These are phyloP conservation scores for Dothideomycetes sp. DNA, from an alignment of 2,329 filamentous ascomycete genomes.

Conservation along the genomic window DNA sequence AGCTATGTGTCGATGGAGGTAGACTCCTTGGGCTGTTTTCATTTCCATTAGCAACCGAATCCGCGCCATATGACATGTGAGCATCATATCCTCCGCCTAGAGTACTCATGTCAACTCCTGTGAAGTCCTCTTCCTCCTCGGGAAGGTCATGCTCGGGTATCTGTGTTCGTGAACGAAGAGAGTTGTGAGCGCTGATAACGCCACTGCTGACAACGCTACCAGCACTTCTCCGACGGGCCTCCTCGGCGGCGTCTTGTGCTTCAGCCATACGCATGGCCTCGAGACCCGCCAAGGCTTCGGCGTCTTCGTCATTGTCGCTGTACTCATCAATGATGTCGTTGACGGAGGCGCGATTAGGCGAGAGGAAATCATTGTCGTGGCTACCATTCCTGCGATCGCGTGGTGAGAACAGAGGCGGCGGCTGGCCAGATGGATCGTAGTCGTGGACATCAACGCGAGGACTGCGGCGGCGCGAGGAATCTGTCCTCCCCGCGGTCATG, in stretches of 20 bases:
- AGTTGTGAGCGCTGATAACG: constrained; percentile 34
- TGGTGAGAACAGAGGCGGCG: constrained; percentile 17
- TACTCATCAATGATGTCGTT: constrained; percentile 20
- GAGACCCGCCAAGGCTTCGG: constrained; percentile 74
- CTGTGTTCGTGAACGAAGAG: constrained; percentile 17
- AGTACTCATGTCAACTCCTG: constrained; percentile 59
- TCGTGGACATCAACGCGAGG: constrained; percentile 27
- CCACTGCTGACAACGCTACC: constrained; percentile 43
- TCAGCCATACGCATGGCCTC: constrained; percentile 78
- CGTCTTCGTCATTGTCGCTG: constrained; percentile 57
- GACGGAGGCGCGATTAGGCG: constrained; percentile 19
- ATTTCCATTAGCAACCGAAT: constrained; percentile 27
- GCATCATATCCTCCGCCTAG: constrained; percentile 62
- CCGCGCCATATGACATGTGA: constrained; percentile 49
- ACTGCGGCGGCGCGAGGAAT: constrained; percentile 12
- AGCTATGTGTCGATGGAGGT: constrained; percentile 32
- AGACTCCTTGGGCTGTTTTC: constrained; percentile 22
- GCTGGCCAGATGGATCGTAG: constrained; percentile 14
- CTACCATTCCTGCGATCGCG: constrained; percentile 14
- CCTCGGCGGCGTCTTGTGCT: constrained; percentile 55
- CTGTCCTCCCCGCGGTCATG: constrained; percentile 22
- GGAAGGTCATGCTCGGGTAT: constrained; percentile 26
- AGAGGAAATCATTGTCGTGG: constrained; percentile 32
- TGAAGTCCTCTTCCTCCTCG: constrained; percentile 55
- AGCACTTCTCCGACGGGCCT: constrained; percentile 47